Conservation (phyloP, 805 yeast genomes). For the Huiozyma naganishii region DNA sequence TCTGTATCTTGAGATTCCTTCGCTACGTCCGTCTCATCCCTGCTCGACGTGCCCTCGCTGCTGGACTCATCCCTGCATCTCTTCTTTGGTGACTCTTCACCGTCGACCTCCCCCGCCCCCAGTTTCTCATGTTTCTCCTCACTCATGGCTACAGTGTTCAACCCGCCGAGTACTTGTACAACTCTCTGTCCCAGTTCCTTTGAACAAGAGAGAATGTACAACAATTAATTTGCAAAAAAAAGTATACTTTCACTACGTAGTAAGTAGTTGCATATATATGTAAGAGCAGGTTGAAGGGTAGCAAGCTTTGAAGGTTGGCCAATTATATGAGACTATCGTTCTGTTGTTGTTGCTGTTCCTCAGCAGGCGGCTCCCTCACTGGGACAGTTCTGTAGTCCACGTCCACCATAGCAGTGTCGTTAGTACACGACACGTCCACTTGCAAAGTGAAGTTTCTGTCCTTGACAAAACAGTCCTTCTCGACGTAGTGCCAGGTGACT, state of each 20-base stretch:
- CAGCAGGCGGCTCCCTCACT: background rate
- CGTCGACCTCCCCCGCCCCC: conserved; percentile 13
- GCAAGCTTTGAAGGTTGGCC: too few relatives aligned
- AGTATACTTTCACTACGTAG: background rate
- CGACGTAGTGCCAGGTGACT: conserved; percentile 55
- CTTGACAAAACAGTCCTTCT: conserved; percentile 44
- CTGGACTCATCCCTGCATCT: background rate
- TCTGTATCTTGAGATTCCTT: background rate
- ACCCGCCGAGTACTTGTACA: background rate
- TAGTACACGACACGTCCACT: conserved; percentile 53
- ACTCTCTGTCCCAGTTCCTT: too few relatives aligned
- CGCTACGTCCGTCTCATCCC: background rate
- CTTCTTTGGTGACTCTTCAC: conserved; percentile 7
- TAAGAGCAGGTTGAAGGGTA: background rate
- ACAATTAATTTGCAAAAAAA: background rate
- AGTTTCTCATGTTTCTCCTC: conserved; percentile 3
- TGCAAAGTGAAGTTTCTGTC: conserved; percentile 52
- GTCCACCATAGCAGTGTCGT: conserved; percentile 53
- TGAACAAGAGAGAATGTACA: too few relatives aligned
- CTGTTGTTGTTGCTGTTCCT: too few relatives aligned
- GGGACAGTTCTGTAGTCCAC: conserved; percentile 56
- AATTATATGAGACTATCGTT: too few relatives aligned
- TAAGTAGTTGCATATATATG: background rate
- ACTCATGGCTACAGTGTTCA: background rate
- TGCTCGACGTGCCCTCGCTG: background rate